A percentile compares a stretch with the other conserved stretches of the same genome.
Evolutionary conservation across 106 monocot genomes (phyloP).

Genomic region (Dendrobium chrysotoxum): DNA sequence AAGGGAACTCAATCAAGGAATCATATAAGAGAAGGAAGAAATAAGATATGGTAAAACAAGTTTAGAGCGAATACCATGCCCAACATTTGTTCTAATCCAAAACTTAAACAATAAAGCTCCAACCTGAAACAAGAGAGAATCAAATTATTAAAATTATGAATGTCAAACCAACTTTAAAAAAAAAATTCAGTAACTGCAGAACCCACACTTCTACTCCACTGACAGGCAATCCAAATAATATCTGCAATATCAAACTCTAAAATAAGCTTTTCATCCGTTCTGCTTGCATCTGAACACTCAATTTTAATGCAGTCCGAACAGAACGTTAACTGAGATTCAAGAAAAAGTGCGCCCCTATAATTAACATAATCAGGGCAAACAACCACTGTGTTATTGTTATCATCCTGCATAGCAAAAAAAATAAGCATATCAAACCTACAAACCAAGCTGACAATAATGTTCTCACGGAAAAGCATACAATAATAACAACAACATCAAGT

Average conservation of each 20-base stretch:
- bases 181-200: not conserved
- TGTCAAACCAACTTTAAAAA: not conserved
- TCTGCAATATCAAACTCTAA: constrained; percentile 7
- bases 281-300: constrained; percentile 5
- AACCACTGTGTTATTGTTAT: not conserved
- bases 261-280: not conserved
- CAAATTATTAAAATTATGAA: not conserved
- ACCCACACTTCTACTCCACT: constrained; percentile 13
- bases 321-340: constrained; percentile 11
- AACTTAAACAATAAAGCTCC: constrained; percentile 5
- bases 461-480: not conserved
- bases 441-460: not conserved
- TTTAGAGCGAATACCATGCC: not conserved
- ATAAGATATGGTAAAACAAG: not conserved
- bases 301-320: constrained; percentile 4
- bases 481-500: no score
- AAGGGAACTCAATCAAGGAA: not conserved
- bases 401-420: constrained; percentile 5
- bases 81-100: constrained; percentile 3
- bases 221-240: constrained; percentile 3
- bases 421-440: not conserved
- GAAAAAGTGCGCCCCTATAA: not conserved
- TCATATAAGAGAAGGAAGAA: not conserved
- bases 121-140: constrained; percentile 6
- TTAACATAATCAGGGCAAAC: constrained; percentile 9